Evolutionary conservation across 306 rosid genomes (phyloP), one percentile per base, ranked within the genome.

Genomic region (Vigna nakashimae): DNA sequence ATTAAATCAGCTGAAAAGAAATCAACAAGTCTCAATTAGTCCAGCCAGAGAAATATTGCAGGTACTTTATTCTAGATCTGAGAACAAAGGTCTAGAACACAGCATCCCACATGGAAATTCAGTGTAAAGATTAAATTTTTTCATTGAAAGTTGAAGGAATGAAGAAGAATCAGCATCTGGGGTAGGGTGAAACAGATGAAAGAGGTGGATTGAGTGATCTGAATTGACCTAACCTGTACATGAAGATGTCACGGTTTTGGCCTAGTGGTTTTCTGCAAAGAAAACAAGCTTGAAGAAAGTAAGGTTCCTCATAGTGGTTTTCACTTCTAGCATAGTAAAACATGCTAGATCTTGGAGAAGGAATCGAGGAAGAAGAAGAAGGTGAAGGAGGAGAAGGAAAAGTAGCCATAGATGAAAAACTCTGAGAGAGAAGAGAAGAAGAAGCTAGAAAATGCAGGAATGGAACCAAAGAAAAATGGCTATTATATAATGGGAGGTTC

Each of bases 251-350:
- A 18, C 69, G 70, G 83, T 90, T 92, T 4, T 53, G 83, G 36
- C 89, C 88, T 43, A 94, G 97, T 2, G 88, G 87, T 74, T 87
- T 94, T 51, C 84, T 78, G 77, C 98, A 94, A 40, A 92, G 97
- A 34, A 53, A 89, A 58, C 98, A 94, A 24, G 97, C 84, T 82
- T 94, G 92, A 12, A 94, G 98, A 80, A 90, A 94, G 89, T 94
- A 93, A 67, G 96, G 87, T 36, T 94, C 88, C 11, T 52, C 84
- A 74, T 66, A 59, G 72, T 73, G 71, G 53, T 88, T 89, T 77
- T 88, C 91, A 30, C 38, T 64, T 30, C 82, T 88, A 57, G 79
- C 83, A 81, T 60, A 83, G 42, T 86, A 86, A n/a, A 90, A 85
- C 82, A 89, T 83, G 75, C 77, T 83, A 0, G 87, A 86, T 82